Percentiles rank a stretch among this genome's conserved stretches.
These are phyloP conservation scores for Wallemia mellicola DNA, from an alignment of 1,284 basidiomycete genomes.

Conservation along the genomic window DNA sequence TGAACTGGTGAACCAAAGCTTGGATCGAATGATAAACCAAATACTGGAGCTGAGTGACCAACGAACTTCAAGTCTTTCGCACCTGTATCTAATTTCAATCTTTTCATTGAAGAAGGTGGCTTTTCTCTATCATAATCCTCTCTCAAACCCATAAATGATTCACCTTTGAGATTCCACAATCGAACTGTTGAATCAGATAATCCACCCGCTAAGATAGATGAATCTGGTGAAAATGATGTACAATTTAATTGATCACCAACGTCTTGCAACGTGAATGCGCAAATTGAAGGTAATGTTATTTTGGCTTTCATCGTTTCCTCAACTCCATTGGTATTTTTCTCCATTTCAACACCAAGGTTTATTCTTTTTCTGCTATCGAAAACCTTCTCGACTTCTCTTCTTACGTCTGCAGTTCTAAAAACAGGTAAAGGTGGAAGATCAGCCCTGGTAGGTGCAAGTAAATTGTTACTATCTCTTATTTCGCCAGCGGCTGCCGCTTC, in stretches of 20 bases:
- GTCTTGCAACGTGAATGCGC: slow-evolving; percentile 74
- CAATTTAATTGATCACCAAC: slow-evolving; percentile 75
- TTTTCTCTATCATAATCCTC: slow-evolving; percentile 21
- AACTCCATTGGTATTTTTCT: slow-evolving; percentile 12
- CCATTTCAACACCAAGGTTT: slow-evolving; percentile 28
- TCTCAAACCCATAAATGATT: slow-evolving; percentile 45
- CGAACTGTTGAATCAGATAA: slow-evolving; percentile 88
- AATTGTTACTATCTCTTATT: neutral
- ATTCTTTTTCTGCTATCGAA: slow-evolving; percentile 73
- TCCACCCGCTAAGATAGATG: slow-evolving; percentile 78
- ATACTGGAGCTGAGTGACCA: slow-evolving; percentile 88
- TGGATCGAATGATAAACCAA: slow-evolving; percentile 78
- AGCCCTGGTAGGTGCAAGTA: slow-evolving; percentile 26
- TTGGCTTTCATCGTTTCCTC: slow-evolving; percentile 26
- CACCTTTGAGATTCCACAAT: slow-evolving; percentile 80
- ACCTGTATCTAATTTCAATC: slow-evolving; percentile 44
- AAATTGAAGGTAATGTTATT: slow-evolving; percentile 44
- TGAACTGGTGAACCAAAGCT: slow-evolving; percentile 53
- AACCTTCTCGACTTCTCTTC: slow-evolving; percentile 66
- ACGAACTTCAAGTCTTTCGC: slow-evolving; percentile 67
- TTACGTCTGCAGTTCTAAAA: slow-evolving; percentile 65
- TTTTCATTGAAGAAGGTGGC: slow-evolving; percentile 22
- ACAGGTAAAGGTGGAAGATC: slow-evolving; percentile 53
- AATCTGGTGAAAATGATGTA: slow-evolving; percentile 66
- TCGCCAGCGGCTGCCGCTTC: slow-evolving; percentile 1